Conservation (phyloP, 306 rosid genomes). For the Castanopsis chinensis region DNA sequence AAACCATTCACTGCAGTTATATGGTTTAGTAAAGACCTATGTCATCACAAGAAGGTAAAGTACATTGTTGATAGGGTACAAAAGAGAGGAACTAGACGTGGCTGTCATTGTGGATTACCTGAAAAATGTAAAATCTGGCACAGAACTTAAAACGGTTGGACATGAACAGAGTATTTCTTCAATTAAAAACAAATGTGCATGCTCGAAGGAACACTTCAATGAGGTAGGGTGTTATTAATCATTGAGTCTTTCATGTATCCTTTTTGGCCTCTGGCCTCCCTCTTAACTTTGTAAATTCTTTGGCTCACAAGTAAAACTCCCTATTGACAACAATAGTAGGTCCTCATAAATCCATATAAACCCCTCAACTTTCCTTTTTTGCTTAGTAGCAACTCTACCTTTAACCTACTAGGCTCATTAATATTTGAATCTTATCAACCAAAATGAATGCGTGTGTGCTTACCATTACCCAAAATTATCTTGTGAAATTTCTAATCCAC, state of each 20-base stretch:
- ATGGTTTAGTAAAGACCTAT: not conserved
- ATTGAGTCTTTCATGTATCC: not conserved
- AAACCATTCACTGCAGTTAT: not conserved
- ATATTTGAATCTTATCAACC: not conserved
- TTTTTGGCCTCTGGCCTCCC: not conserved
- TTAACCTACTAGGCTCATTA: not conserved
- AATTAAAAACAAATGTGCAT: not conserved
- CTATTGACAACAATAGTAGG: not conserved
- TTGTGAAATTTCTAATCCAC: not conserved
- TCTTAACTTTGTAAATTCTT: not conserved
- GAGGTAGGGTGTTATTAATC: not conserved
- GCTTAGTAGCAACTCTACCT: not conserved
- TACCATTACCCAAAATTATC: not conserved
- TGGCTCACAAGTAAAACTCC: not conserved
- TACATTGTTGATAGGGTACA: not conserved
- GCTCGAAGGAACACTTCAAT: not conserved
- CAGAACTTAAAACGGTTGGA: not conserved
- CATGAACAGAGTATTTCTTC: not conserved
- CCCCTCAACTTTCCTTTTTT: not conserved
- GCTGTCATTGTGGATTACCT: not conserved
- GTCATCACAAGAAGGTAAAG: not conserved
- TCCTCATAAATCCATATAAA: not conserved
- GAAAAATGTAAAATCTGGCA: not conserved
- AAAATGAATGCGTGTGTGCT: not conserved
- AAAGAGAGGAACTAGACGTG: not conserved